Evolutionary conservation across 2,329 filamentous ascomycete genomes (phyloP).

Genomic region (Paraphoma chrysanthemicola): DNA sequence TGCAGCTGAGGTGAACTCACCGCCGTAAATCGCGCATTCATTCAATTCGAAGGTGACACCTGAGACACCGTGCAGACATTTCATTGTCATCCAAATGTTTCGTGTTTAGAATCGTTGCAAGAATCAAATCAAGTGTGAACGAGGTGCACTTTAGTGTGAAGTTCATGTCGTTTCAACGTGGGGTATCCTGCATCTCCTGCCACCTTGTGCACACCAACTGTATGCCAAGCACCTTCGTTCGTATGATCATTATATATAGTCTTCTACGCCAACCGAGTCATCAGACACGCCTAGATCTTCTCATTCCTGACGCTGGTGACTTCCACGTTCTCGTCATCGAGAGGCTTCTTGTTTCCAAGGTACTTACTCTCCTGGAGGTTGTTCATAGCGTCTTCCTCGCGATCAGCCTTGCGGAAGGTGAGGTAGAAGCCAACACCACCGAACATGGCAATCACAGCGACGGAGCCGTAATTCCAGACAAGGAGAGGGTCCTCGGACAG

Average conservation of each 20-base stretch:
- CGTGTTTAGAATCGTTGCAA: too few species aligned
- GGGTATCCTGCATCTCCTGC: too few species aligned
- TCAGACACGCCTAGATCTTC: slow-evolving; percentile 13
- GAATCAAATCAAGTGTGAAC: too few species aligned
- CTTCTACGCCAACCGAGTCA: not conserved
- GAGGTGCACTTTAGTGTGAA: too few species aligned
- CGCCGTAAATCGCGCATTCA: too few species aligned
- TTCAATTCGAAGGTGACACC: too few species aligned
- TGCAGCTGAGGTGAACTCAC: too few species aligned
- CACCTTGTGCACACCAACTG: too few species aligned
- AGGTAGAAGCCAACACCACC: slow-evolving; percentile 42
- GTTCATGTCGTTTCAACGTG: too few species aligned
- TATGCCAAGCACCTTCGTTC: too few species aligned
- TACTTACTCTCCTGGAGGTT: slow-evolving; percentile 33
- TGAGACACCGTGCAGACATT: too few species aligned
- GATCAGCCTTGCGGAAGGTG: slow-evolving; percentile 41
- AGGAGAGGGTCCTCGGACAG: slow-evolving; percentile 42
- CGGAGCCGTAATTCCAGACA: slow-evolving; percentile 41
- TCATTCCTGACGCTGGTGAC: slow-evolving; percentile 20
- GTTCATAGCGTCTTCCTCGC: slow-evolving; percentile 43
- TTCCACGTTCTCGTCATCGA: slow-evolving; percentile 27
- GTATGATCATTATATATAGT: not conserved
- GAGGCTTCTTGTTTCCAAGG: slow-evolving; percentile 20
- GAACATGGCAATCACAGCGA: slow-evolving; percentile 40
- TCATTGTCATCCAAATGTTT: too few species aligned